Base-by-base conservation (phyloP, 129 eudicot species). In the Apium graveolens region DNA sequence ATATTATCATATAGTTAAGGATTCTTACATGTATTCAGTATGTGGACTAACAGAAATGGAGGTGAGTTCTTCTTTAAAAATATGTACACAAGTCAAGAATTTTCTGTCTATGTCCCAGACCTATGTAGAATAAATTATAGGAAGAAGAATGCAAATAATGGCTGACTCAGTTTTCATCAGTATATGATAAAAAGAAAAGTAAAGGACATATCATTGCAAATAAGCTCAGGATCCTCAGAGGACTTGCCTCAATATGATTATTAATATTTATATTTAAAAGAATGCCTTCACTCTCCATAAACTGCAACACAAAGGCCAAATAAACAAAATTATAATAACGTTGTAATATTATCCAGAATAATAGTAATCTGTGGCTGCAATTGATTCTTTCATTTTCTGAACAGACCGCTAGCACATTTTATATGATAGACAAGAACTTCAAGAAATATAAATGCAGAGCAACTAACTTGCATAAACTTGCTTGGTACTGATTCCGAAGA, bases 21-120 rank as follows among this genome's bases (percentile, higher is more conserved):
- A 70, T 70, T 81, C 85, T 87, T 87, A 96, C 99, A 96, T 82
- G 87, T 88, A 96, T 79, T 83, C 86, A 80, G 90, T 84, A 82
- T 79, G 89, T 78, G 82, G 97, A 73, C 92, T 78, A 80, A 89
- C 84, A 5, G 90, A 70, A 72, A 90, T 87, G 78, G 99, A 88
- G 68, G 99, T 87, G 80, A 96, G 85, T 75, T 88, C 97, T 82
- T 78, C 84, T 70, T 84, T 80, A 76, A 76, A 83, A 77, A 77
- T 83, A 81, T 88, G 91, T 49, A 89, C 88, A 81, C 86, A 80
- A 73, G 78, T 84, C 80, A 92, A 78, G 35, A 80, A 43, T 79
- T 87, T 90, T 72, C 35, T 82, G 45, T 87, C 87, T 73, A 90
- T 76, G 85, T 96, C 93, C 99, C 99, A 96, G 57, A 90, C 99